Percentiles rank a stretch among this genome's conserved stretches.
Conservation (phyloP, 306 rosid genomes). For the Ammopiptanthus mongolicus region DNA sequence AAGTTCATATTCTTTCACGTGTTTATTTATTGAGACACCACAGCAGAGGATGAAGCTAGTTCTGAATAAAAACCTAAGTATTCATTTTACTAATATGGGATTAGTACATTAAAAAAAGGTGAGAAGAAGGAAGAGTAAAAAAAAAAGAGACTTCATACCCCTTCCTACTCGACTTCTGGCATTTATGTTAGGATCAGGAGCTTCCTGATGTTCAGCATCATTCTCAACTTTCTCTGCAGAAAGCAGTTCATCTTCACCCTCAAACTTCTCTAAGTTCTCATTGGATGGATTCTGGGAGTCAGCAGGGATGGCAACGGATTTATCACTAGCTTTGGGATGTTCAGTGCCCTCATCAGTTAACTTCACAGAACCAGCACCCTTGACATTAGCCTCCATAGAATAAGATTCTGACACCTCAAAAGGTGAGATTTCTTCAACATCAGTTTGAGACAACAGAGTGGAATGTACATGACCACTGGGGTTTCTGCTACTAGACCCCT, state of each 20-base stretch:
- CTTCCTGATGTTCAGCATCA: slow-evolving; percentile 50
- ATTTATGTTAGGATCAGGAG: slow-evolving; percentile 37
- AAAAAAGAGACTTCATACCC: slow-evolving; percentile 32
- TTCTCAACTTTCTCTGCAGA: slow-evolving; percentile 48
- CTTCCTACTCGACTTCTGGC: slow-evolving; percentile 54
- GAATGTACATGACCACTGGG: slow-evolving; percentile 24
- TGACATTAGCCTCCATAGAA: slow-evolving; percentile 28
- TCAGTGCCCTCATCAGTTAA: slow-evolving; percentile 38
- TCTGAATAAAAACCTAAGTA: background rate
- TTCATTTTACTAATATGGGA: background rate
- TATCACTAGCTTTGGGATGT: slow-evolving; percentile 29
- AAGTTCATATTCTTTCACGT: background rate
- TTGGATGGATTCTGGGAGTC: slow-evolving; percentile 25
- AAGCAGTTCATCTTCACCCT: slow-evolving; percentile 40
- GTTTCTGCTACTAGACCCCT: slow-evolving; percentile 40
- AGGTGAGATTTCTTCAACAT: slow-evolving; percentile 34
- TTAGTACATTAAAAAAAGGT: background rate
- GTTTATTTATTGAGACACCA: background rate
- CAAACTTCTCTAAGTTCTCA: slow-evolving; percentile 35
- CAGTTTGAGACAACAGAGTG: slow-evolving; percentile 36
- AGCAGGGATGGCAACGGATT: slow-evolving; percentile 35
- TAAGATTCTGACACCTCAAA: slow-evolving; percentile 38
- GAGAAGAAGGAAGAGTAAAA: background rate
- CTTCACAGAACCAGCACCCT: slow-evolving; percentile 28
- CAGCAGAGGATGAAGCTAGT: background rate